phyloP scores from a whole-genome alignment of 805 yeast genomes.

The Grigorovia jiainica region DNA sequence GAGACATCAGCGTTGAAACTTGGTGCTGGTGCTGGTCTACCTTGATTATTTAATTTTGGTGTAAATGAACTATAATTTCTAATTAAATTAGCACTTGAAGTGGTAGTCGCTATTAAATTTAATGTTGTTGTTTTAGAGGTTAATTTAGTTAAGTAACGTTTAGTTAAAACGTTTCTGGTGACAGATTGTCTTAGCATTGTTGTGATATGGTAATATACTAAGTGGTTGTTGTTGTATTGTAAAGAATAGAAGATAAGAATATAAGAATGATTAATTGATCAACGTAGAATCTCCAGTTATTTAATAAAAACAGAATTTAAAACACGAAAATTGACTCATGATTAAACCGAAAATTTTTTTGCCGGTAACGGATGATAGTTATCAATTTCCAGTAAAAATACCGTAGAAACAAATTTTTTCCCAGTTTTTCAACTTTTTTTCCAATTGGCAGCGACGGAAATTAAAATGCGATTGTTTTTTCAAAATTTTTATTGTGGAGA shows the following conservation, averaged over 20 bases:
- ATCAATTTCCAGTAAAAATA: too few relatives aligned
- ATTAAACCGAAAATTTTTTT: neutral
- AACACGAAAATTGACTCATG: too few relatives aligned
- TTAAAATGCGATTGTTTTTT: too few relatives aligned
- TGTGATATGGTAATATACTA: neutral
- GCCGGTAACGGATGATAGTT: neutral
- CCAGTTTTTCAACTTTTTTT: too few relatives aligned
- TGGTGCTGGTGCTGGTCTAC: slow-evolving; percentile 30
- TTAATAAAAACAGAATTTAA: too few relatives aligned
- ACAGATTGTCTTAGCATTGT: slow-evolving; percentile 1
- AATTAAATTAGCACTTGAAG: neutral
- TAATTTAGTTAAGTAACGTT: neutral
- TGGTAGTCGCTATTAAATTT: neutral
- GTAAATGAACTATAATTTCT: slow-evolving; percentile 1
- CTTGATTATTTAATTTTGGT: neutral
- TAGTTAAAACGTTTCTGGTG: neutral
- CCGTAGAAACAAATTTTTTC: too few relatives aligned
- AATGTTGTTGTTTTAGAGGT: neutral
- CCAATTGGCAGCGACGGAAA: too few relatives aligned
- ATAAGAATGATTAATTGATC: too few relatives aligned
- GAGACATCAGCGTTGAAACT: slow-evolving; percentile 24
- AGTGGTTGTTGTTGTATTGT: neutral
- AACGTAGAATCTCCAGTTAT: too few relatives aligned
- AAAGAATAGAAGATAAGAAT: too few relatives aligned
- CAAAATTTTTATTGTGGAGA: too few relatives aligned